Conservation (phyloP, 2,329 filamentous ascomycete species). For the Camillea tinctor region DNA sequence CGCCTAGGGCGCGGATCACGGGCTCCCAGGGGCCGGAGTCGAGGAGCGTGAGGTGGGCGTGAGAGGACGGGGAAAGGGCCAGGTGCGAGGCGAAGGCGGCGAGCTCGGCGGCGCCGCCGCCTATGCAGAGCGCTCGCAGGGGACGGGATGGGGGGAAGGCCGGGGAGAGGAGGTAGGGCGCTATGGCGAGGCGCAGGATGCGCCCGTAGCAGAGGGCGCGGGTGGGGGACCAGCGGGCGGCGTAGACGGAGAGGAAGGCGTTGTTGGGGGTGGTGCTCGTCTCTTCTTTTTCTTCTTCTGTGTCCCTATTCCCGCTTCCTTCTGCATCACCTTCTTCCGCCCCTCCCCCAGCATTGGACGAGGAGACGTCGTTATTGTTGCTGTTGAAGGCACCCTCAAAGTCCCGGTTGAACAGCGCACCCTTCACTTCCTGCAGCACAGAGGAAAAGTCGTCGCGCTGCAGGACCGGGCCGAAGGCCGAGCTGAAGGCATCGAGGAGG, state of each 20-base stretch:
- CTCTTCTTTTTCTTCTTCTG: not conserved
- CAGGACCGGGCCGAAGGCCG: slow-evolving; percentile 55
- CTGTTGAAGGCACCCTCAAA: slow-evolving; percentile 71
- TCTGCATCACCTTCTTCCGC: too few species aligned
- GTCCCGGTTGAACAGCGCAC: slow-evolving; percentile 80
- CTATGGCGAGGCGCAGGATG: slow-evolving; percentile 43
- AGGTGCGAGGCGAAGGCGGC: slow-evolving; percentile 50
- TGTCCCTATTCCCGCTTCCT: too few species aligned
- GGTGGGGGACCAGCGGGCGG: slow-evolving; percentile 85
- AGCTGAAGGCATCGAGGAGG: slow-evolving; percentile 26
- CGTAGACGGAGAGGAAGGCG: slow-evolving; percentile 79
- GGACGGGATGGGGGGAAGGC: not conserved
- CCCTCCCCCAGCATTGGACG: too few species aligned
- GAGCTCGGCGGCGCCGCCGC: slow-evolving; percentile 63
- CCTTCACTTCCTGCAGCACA: slow-evolving; percentile 78
- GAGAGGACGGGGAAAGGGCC: slow-evolving; percentile 13
- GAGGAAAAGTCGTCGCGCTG: slow-evolving; percentile 46
- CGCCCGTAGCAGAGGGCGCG: slow-evolving; percentile 77
- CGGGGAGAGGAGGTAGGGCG: slow-evolving; percentile 8
- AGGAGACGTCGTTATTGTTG: too few species aligned
- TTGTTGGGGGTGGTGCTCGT: slow-evolving; percentile 49
- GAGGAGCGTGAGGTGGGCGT: slow-evolving; percentile 57
- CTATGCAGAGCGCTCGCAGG: slow-evolving; percentile 48
- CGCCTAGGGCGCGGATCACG: slow-evolving; percentile 59
- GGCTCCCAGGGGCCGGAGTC: slow-evolving; percentile 78